These are phyloP conservation scores for Boletales sp. DNA, from an alignment of 768 basidiomycete species.

Conservation along the genomic window DNA sequence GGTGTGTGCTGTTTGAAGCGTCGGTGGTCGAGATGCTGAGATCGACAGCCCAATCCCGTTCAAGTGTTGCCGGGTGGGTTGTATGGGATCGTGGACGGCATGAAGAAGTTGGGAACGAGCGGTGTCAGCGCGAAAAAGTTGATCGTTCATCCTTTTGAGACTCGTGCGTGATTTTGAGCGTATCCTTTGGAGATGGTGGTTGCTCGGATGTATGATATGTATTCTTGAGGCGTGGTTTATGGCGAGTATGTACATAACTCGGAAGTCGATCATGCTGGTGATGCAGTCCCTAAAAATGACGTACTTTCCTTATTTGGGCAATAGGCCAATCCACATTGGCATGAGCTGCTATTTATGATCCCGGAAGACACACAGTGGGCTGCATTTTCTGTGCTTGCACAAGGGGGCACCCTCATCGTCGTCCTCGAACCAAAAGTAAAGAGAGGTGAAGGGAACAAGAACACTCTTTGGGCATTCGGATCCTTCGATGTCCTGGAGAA, in stretches of 20 bases:
- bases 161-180: neutral
- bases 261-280: no score
- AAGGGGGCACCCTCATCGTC: conserved; percentile 27
- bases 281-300: no score
- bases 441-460: neutral
- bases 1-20: neutral
- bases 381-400: conserved; percentile 26
- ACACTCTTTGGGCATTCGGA: conserved; percentile 1
- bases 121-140: conserved; percentile 40
- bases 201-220: no score
- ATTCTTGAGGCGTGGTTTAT: no score
- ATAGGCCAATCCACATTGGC: no score
- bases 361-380: conserved; percentile 34
- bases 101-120: conserved; percentile 25
- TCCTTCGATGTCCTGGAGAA: conserved; percentile 2
- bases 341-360: no score
- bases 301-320: neutral
- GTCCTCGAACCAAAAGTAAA: conserved; percentile 1
- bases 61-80: conserved; percentile 39
- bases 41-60: conserved; percentile 31
- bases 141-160: conserved; percentile 26
- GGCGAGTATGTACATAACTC: no score
- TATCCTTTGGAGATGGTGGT: no score
- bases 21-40: neutral
- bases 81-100: conserved; percentile 28